phyloP scores from a whole-genome alignment of 2,329 filamentous ascomycete genomes.

The Fusarium sp. region DNA sequence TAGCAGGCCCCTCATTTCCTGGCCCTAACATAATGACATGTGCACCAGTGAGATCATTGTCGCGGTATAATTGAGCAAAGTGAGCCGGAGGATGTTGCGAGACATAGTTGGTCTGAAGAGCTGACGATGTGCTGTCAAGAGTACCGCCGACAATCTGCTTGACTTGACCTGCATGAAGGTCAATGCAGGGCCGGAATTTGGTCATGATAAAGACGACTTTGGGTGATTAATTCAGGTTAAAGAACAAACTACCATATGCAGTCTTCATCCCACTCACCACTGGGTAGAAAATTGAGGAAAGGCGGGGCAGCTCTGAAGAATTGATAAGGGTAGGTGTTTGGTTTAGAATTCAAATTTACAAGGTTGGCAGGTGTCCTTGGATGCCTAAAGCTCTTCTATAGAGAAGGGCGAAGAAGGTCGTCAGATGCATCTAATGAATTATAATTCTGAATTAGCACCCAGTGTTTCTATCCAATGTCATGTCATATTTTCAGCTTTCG shows the following conservation, averaged over 20 bases:
- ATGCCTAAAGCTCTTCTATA: not conserved
- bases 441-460: not conserved
- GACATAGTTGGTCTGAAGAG: constrained; percentile 90
- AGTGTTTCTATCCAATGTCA: not conserved
- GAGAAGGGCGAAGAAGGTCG: too few species aligned
- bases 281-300: constrained; percentile 25
- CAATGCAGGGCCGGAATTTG: constrained; percentile 93
- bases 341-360: not conserved
- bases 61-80: constrained; percentile 83
- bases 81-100: constrained; percentile 83
- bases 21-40: constrained; percentile 98
- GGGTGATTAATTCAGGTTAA: not conserved
- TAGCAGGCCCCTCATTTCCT: constrained; percentile 83
- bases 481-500: not conserved
- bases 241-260: not conserved
- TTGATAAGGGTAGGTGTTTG: not conserved
- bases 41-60: constrained; percentile 77
- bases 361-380: not conserved
- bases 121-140: constrained; percentile 71
- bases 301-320: constrained; percentile 21
- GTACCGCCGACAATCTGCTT: constrained; percentile 99
- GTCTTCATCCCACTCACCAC: constrained; percentile 3
- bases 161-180: constrained; percentile 95
- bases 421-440: not conserved
- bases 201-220: constrained; percentile 70